These are phyloP conservation scores for Aspergillus felis DNA, from an alignment of 2,329 filamentous ascomycete genomes.

Conservation along the genomic window DNA sequence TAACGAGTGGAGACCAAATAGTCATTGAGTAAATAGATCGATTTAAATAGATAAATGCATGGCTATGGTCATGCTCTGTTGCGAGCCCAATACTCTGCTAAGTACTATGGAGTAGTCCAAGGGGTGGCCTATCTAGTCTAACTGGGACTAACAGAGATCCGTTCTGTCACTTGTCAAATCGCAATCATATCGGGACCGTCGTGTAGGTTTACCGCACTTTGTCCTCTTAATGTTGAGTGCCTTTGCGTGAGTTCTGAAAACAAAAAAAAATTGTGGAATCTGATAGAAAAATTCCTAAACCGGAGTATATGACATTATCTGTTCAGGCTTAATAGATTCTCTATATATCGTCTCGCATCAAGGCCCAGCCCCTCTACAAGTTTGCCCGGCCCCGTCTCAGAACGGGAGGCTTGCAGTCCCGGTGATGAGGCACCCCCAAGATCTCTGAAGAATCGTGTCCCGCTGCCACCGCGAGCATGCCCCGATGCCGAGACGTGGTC, in stretches of 20 bases:
- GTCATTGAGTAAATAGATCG: not conserved
- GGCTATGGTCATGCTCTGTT: not conserved
- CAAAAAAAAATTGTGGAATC: too few species aligned
- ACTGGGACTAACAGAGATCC: not conserved
- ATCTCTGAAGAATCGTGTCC: constrained; percentile 38
- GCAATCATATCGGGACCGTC: not conserved
- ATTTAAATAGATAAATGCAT: not conserved
- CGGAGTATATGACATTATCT: constrained; percentile 20
- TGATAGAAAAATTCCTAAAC: too few species aligned
- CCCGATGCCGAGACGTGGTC: constrained; percentile 34
- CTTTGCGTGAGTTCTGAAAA: too few species aligned
- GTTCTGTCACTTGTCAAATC: not conserved
- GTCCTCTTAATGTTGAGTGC: too few species aligned
- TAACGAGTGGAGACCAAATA: not conserved
- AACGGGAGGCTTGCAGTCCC: constrained; percentile 18
- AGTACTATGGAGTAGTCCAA: too few species aligned
- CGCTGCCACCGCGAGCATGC: constrained; percentile 30
- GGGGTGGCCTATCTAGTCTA: too few species aligned
- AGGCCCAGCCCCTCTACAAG: constrained; percentile 44
- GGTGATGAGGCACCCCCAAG: constrained; percentile 33
- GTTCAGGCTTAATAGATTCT: constrained; percentile 44
- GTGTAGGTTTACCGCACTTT: too few species aligned
- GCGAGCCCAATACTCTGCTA: not conserved
- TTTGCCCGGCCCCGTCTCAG: constrained; percentile 33
- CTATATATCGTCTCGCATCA: constrained; percentile 46